Evolutionary conservation across 495 filamentous ascomycete genomes (phyloP).

Genomic region (Aspergillus nanangensis): DNA sequence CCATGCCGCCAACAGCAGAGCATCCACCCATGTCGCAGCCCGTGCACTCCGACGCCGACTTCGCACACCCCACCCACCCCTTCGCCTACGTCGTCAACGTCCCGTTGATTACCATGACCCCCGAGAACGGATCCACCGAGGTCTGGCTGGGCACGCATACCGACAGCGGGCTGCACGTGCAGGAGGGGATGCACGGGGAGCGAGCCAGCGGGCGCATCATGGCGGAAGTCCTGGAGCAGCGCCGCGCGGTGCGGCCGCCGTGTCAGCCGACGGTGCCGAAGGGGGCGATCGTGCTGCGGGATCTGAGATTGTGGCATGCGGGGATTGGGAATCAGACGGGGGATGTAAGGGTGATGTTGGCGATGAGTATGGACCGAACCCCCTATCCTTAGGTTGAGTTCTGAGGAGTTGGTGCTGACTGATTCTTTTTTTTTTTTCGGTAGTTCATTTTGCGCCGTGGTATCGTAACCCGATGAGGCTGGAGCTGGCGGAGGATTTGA

Average conservation of each 20-base stretch:
- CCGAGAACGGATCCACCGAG: constrained; percentile 38
- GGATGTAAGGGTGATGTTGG: constrained; percentile 39
- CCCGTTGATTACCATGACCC: constrained; percentile 20
- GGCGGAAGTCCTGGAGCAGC: constrained; percentile 23
- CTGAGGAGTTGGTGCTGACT: too few relatives aligned
- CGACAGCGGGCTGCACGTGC: constrained; percentile 20
- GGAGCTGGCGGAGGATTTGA: constrained; percentile 33
- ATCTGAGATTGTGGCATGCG: constrained; percentile 41
- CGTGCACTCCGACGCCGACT: constrained; percentile 53
- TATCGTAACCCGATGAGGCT: constrained; percentile 19
- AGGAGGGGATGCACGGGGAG: constrained; percentile 15
- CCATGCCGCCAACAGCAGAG: constrained; percentile 32
- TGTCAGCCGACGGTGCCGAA: constrained; percentile 34
- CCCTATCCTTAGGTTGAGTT: too few relatives aligned
- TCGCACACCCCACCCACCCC: constrained; percentile 37
- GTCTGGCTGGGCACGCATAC: constrained; percentile 40
- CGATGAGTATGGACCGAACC: too few relatives aligned
- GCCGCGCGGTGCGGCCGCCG: constrained; percentile 23
- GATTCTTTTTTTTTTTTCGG: too few relatives aligned
- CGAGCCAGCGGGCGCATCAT: constrained; percentile 16
- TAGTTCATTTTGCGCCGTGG: constrained; percentile 26
- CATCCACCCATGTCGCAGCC: too few relatives aligned
- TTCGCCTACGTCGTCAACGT: constrained; percentile 20
- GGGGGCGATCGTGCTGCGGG: constrained; percentile 36
- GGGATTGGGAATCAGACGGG: constrained; percentile 40